These are phyloP conservation scores for Tylopilus sp. DNA, from an alignment of 768 basidiomycete genomes.

Conservation along the genomic window DNA sequence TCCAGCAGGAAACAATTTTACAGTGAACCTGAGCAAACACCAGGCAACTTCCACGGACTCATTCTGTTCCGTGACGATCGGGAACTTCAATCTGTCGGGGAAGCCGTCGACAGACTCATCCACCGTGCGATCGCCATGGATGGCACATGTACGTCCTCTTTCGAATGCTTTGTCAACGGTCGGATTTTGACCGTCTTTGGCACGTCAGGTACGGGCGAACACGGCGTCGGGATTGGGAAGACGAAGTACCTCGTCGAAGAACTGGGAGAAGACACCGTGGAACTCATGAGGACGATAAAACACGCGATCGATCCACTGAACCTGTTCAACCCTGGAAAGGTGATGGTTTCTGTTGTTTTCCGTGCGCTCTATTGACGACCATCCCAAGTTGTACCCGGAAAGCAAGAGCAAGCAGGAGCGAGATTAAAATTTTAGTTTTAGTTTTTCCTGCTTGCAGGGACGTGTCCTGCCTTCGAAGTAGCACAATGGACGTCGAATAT, in stretches of 20 bases:
- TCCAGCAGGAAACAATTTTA: no score
- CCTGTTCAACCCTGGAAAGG: constrained; percentile 85
- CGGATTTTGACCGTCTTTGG: background rate
- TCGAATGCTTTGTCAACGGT: background rate
- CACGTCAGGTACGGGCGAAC: constrained; percentile 67
- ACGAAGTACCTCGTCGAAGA: constrained; percentile 77
- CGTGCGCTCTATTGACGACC: constrained; percentile 1
- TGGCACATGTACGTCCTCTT: constrained; percentile 56
- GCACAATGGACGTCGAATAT: no score
- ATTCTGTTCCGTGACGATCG: constrained; percentile 57
- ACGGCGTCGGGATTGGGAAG: constrained; percentile 87
- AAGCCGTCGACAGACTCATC: constrained; percentile 59
- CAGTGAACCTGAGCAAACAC: no score
- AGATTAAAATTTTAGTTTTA: no score
- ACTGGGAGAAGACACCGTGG: constrained; percentile 78
- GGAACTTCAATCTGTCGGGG: constrained; percentile 42
- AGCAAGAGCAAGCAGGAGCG: background rate
- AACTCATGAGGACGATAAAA: constrained; percentile 83
- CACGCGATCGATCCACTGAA: constrained; percentile 66
- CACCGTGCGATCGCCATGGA: constrained; percentile 65
- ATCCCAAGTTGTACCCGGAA: constrained; percentile 19
- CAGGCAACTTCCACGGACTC: constrained; percentile 50
- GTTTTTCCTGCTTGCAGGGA: no score
- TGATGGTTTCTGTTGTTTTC: no score
- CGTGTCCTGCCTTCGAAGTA: no score